A percentile compares a stretch with the other conserved stretches of the same genome.
Conservation (phyloP, 495 filamentous ascomycete species). For the Penicillium ochrochloron region DNA sequence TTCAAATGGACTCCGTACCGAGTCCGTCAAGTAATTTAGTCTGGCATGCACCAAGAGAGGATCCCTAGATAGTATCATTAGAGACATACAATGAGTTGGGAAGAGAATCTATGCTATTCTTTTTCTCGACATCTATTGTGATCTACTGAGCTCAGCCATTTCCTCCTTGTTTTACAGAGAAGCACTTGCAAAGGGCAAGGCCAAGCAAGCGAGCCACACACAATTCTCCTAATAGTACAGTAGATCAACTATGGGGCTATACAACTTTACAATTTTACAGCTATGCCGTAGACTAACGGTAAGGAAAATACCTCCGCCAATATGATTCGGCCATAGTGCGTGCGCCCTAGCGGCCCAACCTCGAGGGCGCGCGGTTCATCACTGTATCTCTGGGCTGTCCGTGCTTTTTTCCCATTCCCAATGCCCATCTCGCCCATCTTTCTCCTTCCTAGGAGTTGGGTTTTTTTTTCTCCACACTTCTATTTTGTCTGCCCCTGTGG, state of each 20-base stretch:
- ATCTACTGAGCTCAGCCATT: background rate
- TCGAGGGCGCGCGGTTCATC: slow-evolving; percentile 7
- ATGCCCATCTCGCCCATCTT: slow-evolving; percentile 10
- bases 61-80: slow-evolving; percentile 1
- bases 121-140: too few relatives aligned
- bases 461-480: slow-evolving; percentile 22
- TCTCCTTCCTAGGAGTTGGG: slow-evolving; percentile 2
- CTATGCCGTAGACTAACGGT: slow-evolving; percentile 13
- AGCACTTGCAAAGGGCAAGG: background rate
- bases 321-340: slow-evolving; percentile 17
- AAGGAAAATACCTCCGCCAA: slow-evolving; percentile 17
- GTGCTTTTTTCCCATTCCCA: slow-evolving; percentile 3
- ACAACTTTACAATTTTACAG: background rate
- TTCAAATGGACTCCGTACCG: background rate
- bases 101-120: background rate
- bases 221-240: background rate
- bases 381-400: slow-evolving; percentile 4
- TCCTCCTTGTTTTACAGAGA: background rate
- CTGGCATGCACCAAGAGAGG: background rate
- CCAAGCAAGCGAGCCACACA: background rate
- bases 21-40: background rate
- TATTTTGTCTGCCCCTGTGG: background rate
- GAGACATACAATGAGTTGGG: slow-evolving; percentile 5
- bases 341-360: slow-evolving; percentile 24
- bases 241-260: background rate